phyloP scores from a whole-genome alignment of 106 monocot species.

The Acanthochlamys bracteata region DNA sequence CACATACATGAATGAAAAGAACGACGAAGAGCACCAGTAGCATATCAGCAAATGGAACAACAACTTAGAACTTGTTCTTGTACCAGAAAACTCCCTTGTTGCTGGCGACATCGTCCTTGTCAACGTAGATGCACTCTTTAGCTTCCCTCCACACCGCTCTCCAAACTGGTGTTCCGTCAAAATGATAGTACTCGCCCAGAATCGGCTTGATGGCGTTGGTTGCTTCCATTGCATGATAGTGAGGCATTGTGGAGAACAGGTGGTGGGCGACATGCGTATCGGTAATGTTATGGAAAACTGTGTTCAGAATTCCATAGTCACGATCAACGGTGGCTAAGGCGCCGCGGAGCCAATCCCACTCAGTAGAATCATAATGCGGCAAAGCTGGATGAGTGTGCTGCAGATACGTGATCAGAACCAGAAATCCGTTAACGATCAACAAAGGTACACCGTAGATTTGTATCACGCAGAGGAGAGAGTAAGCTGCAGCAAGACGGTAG shows the following conservation, averaged over 20 bases:
- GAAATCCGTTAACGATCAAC: constrained; percentile 40
- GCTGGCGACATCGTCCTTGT: constrained; percentile 20
- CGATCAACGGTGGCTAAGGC: constrained; percentile 66
- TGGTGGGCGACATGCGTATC: constrained; percentile 68
- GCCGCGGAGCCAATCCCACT: constrained; percentile 81
- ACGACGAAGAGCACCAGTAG: too few relatives aligned
- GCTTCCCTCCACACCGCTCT: constrained; percentile 65
- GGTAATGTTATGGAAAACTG: constrained; percentile 54
- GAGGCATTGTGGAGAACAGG: constrained; percentile 74
- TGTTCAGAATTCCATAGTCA: constrained; percentile 65
- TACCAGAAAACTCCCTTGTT: constrained; percentile 59
- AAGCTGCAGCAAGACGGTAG: constrained; percentile 20
- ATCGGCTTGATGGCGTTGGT: constrained; percentile 60
- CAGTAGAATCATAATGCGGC: constrained; percentile 59
- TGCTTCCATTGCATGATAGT: constrained; percentile 76
- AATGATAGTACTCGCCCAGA: constrained; percentile 52
- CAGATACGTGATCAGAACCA: constrained; percentile 57
- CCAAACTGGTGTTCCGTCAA: constrained; percentile 45
- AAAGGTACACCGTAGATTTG: constrained; percentile 41
- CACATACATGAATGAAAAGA: too few relatives aligned
- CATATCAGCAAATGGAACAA: neutral
- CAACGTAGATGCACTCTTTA: constrained; percentile 61
- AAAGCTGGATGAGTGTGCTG: constrained; percentile 75
- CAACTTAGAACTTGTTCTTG: constrained; percentile 37
- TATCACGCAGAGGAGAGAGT: constrained; percentile 28